A percentile compares a stretch with the other conserved stretches of the same genome.
Conservation (phyloP, 2,329 filamentous ascomycete species). For the Penicillium sp. region DNA sequence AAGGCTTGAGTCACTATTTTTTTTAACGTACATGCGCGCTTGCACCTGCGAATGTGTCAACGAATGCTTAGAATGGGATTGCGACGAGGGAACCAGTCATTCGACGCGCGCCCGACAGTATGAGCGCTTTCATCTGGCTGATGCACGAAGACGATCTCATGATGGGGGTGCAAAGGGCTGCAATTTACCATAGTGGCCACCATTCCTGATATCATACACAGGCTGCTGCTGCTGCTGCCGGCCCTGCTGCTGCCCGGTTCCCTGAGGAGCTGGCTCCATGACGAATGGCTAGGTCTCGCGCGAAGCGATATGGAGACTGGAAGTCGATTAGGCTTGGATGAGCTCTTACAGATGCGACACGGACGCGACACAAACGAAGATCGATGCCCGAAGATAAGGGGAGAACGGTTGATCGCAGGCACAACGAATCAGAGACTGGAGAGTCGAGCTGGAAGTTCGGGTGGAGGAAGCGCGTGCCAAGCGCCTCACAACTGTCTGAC, state of each 20-base stretch:
- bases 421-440: background rate
- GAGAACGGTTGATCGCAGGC: background rate
- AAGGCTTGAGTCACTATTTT: background rate
- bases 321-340: background rate
- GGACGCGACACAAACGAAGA: constrained; percentile 1
- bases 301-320: background rate
- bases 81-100: background rate
- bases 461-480: constrained; percentile 14
- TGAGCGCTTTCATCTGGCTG: background rate
- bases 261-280: constrained; percentile 55
- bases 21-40: constrained; percentile 58
- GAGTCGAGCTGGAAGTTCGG: background rate
- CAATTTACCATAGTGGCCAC: constrained; percentile 68
- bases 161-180: background rate
- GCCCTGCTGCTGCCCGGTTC: constrained; percentile 55
- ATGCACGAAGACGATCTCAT: constrained; percentile 1
- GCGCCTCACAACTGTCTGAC: constrained; percentile 20
- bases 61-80: background rate
- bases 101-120: background rate
- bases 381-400: background rate
- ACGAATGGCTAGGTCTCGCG: constrained; percentile 4
- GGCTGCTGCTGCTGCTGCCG: constrained; percentile 58
- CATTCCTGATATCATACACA: constrained; percentile 67
- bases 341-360: background rate
- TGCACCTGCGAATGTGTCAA: constrained; percentile 50